Conservation (phyloP, 108 stramenopile species). For the Nitzschia putrida region DNA sequence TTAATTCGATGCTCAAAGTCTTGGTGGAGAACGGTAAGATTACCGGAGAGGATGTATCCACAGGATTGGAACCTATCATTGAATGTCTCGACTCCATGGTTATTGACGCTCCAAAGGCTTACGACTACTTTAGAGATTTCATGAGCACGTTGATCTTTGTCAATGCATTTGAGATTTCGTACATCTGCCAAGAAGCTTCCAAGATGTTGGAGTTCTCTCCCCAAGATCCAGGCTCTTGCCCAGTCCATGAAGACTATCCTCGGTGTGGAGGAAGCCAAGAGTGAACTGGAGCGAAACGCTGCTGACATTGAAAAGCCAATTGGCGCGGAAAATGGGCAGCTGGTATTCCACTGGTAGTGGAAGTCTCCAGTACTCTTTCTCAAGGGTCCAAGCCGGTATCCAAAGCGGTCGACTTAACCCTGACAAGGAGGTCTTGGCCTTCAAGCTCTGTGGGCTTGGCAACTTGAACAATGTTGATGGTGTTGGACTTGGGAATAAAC, state of each 20-base stretch:
- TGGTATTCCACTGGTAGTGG: no score
- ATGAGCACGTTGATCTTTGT: conserved; percentile 49
- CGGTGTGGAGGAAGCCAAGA: conserved; percentile 29
- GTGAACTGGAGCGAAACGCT: conserved; percentile 8
- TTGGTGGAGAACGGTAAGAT: conserved; percentile 57
- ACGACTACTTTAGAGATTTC: conserved; percentile 64
- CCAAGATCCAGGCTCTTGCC: conserved; percentile 15
- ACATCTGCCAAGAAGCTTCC: conserved; percentile 55
- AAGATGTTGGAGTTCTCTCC: conserved; percentile 31
- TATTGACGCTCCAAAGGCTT: conserved; percentile 61
- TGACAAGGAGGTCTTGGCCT: conserved; percentile 24
- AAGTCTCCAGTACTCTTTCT: no score
- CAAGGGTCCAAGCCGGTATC: conserved; percentile 29
- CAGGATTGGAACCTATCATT: conserved; percentile 53
- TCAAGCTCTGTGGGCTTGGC: background rate
- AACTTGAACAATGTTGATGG: background rate
- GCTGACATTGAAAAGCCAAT: conserved; percentile 25
- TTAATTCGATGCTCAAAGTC: conserved; percentile 56
- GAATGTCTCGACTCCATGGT: conserved; percentile 76
- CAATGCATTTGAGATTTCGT: conserved; percentile 53
- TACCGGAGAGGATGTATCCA: conserved; percentile 47
- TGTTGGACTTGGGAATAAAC: background rate
- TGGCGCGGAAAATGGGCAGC: conserved; percentile 32
- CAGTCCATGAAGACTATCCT: conserved; percentile 17
- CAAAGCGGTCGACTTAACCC: conserved; percentile 33